Evolutionary conservation across 2,329 filamentous ascomycete genomes (phyloP).

Genomic region (Alternaria novae-zelandiae): DNA sequence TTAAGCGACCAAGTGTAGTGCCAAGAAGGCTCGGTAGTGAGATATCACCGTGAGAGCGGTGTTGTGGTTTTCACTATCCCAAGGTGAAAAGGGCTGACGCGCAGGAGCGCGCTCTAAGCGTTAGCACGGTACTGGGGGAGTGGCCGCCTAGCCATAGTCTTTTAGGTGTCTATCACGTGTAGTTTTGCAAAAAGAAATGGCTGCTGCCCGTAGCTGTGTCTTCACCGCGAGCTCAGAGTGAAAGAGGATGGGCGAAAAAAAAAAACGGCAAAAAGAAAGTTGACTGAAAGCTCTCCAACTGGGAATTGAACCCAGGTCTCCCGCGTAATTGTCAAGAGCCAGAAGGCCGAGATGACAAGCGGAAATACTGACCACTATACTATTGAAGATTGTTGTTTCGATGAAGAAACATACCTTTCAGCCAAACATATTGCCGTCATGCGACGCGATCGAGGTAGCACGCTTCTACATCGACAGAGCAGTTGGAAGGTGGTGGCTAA

Average conservation of each 20-base stretch:
- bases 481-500: background rate
- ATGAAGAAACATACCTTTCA: background rate
- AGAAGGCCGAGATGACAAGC: background rate
- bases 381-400: background rate
- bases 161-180: background rate
- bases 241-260: background rate
- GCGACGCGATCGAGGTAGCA: background rate
- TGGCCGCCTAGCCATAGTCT: background rate
- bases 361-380: constrained; percentile 5
- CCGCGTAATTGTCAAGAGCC: background rate
- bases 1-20: background rate
- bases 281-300: background rate
- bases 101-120: background rate
- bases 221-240: no score
- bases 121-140: background rate
- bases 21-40: background rate
- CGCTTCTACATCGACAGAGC: rapidly evolving
- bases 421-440: rapidly evolving
- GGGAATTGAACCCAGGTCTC: constrained; percentile 3
- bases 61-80: background rate
- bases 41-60: background rate
- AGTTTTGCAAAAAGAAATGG: background rate
- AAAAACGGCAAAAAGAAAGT: background rate
- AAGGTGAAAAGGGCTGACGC: background rate
- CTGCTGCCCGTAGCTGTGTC: background rate